Evolutionary conservation across 2,329 filamentous ascomycete genomes (phyloP).

Genomic region (Cytospora paraplurivora): DNA sequence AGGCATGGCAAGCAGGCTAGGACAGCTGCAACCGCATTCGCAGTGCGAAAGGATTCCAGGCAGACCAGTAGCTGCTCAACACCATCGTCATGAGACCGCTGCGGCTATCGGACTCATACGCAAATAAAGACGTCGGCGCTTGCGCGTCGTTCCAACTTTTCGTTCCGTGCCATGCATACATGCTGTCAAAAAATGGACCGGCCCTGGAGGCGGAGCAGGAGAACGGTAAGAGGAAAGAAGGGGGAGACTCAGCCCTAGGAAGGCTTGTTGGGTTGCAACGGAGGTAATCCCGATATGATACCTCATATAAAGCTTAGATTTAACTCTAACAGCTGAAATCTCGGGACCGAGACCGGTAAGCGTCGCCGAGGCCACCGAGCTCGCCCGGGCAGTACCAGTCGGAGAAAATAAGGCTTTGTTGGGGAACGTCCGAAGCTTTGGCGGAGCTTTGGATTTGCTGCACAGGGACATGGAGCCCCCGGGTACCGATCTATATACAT

Average conservation of each 20-base stretch:
- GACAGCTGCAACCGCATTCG: not conserved
- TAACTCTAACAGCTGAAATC: no score
- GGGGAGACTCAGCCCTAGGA: no score
- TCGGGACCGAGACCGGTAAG: no score
- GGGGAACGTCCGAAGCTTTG: not conserved
- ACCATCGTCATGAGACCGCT: not conserved
- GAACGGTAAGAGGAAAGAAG: no score
- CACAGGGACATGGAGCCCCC: no score
- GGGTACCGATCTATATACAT: no score
- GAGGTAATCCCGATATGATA: not conserved
- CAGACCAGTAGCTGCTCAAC: not conserved
- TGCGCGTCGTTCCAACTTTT: constrained; percentile 14
- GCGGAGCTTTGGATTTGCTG: not conserved
- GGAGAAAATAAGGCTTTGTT: not conserved
- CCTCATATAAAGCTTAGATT: no score
- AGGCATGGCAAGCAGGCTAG: not conserved
- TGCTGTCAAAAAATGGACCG: constrained; percentile 12
- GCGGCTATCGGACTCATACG: constrained; percentile 7
- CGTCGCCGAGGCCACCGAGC: not conserved
- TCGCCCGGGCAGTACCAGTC: not conserved
- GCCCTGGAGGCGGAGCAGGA: not conserved
- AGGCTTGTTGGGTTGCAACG: no score
- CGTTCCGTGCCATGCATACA: not conserved
- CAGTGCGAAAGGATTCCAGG: not conserved
- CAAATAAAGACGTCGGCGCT: constrained; percentile 2